Evolutionary conservation across 2,329 filamentous ascomycete genomes (phyloP).

Genomic region (Corinectria fuckeliana): DNA sequence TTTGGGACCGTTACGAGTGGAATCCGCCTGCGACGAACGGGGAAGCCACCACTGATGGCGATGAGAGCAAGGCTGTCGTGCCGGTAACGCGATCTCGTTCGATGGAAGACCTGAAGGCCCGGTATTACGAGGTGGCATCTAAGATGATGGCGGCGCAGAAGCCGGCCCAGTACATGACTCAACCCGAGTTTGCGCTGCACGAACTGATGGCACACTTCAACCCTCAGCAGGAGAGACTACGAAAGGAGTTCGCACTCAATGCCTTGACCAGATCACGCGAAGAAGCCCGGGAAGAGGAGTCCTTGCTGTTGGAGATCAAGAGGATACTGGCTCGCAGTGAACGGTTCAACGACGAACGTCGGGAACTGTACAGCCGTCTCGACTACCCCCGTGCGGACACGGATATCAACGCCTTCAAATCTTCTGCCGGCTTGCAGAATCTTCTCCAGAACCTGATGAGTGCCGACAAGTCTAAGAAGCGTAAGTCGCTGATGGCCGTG

Average conservation of each 20-base stretch:
- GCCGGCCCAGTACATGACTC: constrained; percentile 85
- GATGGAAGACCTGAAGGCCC: constrained; percentile 88
- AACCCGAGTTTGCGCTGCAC: constrained; percentile 80
- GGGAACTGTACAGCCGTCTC: constrained; percentile 84
- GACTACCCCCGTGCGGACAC: constrained; percentile 77
- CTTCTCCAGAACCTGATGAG: constrained; percentile 83
- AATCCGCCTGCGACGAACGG: constrained; percentile 53
- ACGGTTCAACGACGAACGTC: constrained; percentile 84
- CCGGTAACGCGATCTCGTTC: constrained; percentile 63
- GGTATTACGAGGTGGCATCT: constrained; percentile 87
- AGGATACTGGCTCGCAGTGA: constrained; percentile 89
- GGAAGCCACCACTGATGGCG: constrained; percentile 53
- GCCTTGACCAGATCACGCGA: constrained; percentile 81
- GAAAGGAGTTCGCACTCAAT: constrained; percentile 85
- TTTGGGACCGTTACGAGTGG: constrained; percentile 92
- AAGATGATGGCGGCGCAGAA: constrained; percentile 83
- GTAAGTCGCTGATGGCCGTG: constrained; percentile 71
- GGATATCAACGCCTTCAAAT: constrained; percentile 80
- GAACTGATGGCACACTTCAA: constrained; percentile 89
- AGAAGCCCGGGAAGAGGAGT: constrained; percentile 91
- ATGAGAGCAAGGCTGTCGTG: constrained; percentile 61
- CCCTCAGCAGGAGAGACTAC: constrained; percentile 74
- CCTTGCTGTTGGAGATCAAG: constrained; percentile 86
- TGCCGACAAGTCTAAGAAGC: constrained; percentile 89
- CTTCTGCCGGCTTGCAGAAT: constrained; percentile 78